Percentiles rank a stretch among this genome's conserved stretches.
phyloP scores from a whole-genome alignment of 768 basidiomycete genomes.

The Hemileccinum impolitum region DNA sequence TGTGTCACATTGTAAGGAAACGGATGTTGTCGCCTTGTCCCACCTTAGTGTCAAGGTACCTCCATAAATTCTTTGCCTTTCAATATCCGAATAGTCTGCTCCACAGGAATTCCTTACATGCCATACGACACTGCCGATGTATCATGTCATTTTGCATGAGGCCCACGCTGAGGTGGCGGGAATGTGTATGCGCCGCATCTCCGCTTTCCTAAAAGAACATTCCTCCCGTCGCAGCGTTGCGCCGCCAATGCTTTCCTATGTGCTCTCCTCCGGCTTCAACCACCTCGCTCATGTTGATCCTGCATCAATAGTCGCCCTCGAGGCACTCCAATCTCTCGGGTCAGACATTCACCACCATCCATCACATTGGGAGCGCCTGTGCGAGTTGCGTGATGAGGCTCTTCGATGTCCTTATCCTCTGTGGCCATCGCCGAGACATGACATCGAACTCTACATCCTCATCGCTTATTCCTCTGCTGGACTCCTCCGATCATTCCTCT shows the following conservation, averaged over 20 bases:
- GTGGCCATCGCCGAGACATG: not conserved
- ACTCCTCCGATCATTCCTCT: slow-evolving; percentile 1
- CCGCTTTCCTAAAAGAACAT: not conserved
- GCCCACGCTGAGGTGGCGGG: not conserved
- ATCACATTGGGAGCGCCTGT: not conserved
- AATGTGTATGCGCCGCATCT: not conserved
- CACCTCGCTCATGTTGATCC: not conserved
- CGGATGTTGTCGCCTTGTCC: not conserved
- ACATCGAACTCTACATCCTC: not conserved
- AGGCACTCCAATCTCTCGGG: not conserved
- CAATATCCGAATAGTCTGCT: not conserved
- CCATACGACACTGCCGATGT: not conserved
- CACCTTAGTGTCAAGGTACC: slow-evolving; percentile 1
- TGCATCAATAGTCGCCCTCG: not conserved
- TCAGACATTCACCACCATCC: not conserved
- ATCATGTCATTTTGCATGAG: not conserved
- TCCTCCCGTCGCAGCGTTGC: no score
- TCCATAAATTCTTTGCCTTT: no score
- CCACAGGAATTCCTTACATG: slow-evolving; percentile 1
- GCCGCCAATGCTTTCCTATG: not conserved
- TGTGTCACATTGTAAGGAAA: not conserved
- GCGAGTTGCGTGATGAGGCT: not conserved
- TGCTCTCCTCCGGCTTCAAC: not conserved
- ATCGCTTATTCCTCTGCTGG: not conserved
- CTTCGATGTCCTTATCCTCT: not conserved